Evolutionary conservation across 2,329 filamentous ascomycete genomes (phyloP).

Genomic region (Neofusicoccum kwambonambiense): DNA sequence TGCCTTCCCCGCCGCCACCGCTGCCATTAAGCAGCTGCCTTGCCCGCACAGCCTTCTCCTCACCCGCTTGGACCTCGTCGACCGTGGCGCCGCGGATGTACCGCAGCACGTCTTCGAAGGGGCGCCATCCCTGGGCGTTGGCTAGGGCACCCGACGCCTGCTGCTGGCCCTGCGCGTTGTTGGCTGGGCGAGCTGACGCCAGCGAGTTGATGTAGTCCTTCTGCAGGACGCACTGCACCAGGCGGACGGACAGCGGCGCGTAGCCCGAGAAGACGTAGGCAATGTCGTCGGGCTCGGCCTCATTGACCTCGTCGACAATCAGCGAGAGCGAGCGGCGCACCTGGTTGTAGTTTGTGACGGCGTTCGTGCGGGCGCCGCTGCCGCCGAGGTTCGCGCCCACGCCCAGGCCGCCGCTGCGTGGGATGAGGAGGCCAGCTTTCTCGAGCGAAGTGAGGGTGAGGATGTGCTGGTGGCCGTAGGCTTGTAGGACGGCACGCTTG

Average conservation of each 20-base stretch:
- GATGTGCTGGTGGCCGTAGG: conserved; percentile 92
- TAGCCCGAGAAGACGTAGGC: conserved; percentile 99
- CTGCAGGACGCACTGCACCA: conserved; percentile 90
- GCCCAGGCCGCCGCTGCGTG: conserved; percentile 41
- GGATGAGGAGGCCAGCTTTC: conserved; percentile 81
- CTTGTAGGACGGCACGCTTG: conserved; percentile 81
- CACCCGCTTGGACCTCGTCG: conserved; percentile 86
- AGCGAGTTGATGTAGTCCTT: conserved; percentile 71
- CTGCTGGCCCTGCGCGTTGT: conserved; percentile 42
- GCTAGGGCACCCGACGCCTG: conserved; percentile 49
- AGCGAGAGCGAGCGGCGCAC: conserved; percentile 82
- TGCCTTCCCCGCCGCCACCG: conserved; percentile 55
- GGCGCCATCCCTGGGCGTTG: conserved; percentile 75
- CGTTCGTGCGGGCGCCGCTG: conserved; percentile 41
- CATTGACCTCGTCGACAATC: conserved; percentile 94
- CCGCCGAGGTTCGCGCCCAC: conserved; percentile 45
- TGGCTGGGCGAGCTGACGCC: conserved; percentile 60
- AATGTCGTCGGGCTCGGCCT: conserved; percentile 89
- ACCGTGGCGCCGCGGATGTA: conserved; percentile 86
- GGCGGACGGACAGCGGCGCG: conserved; percentile 83
- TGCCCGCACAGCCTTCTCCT: conserved; percentile 88
- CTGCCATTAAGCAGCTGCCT: conserved; percentile 76
- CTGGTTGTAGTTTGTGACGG: conserved; percentile 70
- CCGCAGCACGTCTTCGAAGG: conserved; percentile 89
- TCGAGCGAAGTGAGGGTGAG: conserved; percentile 86